Evolutionary conservation across 768 basidiomycete species (phyloP).

Genomic region (Trametes cingulata): DNA sequence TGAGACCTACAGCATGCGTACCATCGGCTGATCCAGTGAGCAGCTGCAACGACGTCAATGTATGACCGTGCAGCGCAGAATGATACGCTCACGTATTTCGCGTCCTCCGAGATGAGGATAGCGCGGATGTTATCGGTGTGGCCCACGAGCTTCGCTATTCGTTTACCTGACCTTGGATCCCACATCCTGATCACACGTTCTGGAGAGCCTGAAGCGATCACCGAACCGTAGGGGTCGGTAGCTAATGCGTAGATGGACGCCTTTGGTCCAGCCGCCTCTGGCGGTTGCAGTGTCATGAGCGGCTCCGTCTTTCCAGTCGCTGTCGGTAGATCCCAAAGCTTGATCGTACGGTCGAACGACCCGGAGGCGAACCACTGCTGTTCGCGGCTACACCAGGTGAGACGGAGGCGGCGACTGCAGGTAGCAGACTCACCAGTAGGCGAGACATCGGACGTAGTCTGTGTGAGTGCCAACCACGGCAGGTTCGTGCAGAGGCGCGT

Average conservation of each 20-base stretch:
- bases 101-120: slow-evolving; percentile 86
- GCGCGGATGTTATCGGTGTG: slow-evolving; percentile 97
- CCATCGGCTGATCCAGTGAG: slow-evolving; percentile 83
- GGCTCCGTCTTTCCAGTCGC: slow-evolving; percentile 43
- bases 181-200: slow-evolving; percentile 89
- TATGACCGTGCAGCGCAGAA: not conserved
- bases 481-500: slow-evolving; percentile 54
- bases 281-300: slow-evolving; percentile 64
- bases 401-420: slow-evolving; percentile 1
- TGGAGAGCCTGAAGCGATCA: slow-evolving; percentile 87
- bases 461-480: slow-evolving; percentile 68
- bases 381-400: slow-evolving; percentile 53
- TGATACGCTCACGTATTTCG: slow-evolving; percentile 70
- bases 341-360: slow-evolving; percentile 92
- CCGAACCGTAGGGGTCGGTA: slow-evolving; percentile 74
- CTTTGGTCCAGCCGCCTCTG: slow-evolving; percentile 67
- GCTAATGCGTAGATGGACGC: slow-evolving; percentile 78
- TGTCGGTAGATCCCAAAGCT: slow-evolving; percentile 85
- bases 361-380: slow-evolving; percentile 91
- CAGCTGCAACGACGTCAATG: slow-evolving; percentile 44
- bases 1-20: slow-evolving; percentile 22
- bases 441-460: slow-evolving; percentile 86
- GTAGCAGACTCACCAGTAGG: slow-evolving; percentile 56
- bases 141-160: slow-evolving; percentile 85
- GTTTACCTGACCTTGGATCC: slow-evolving; percentile 87